These are phyloP conservation scores for Leptographium flavum DNA, from an alignment of 2,329 filamentous ascomycete species.

Conservation along the genomic window DNA sequence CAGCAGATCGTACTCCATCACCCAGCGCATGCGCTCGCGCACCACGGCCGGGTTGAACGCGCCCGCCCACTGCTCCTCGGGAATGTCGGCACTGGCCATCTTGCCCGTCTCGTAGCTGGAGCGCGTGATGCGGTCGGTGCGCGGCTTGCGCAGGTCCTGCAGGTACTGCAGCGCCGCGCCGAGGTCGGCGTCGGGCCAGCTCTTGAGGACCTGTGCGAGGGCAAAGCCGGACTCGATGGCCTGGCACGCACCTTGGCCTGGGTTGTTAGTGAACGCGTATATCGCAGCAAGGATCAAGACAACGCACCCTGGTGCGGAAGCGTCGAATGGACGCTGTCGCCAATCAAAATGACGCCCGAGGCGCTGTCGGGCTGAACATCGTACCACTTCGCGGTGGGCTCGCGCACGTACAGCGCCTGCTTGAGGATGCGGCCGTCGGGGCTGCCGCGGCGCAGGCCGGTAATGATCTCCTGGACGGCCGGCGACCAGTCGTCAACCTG, in stretches of 20 bases:
- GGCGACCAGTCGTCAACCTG: constrained; percentile 28
- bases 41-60: constrained; percentile 5
- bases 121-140: constrained; percentile 7
- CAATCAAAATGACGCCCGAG: constrained; percentile 34
- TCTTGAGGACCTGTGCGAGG: constrained; percentile 15
- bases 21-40: constrained; percentile 10
- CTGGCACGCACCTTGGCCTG: constrained; percentile 27
- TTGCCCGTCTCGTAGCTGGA: constrained; percentile 10
- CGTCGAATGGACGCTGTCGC: constrained; percentile 41
- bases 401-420: constrained; percentile 16
- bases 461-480: constrained; percentile 21
- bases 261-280: neutral
- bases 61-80: constrained; percentile 7
- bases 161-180: constrained; percentile 7
- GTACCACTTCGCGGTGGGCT: constrained; percentile 32
- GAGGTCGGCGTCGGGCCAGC: constrained; percentile 8
- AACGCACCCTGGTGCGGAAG: constrained; percentile 30
- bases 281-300: neutral
- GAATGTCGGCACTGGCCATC: constrained; percentile 10
- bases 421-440: constrained; percentile 11
- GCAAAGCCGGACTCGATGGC: constrained; percentile 24
- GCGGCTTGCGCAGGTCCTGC: constrained; percentile 10
- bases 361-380: constrained; percentile 22
- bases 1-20: constrained; percentile 10
- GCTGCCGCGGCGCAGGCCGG: constrained; percentile 29